Conservation (phyloP, 2,329 filamentous ascomycete species). For the Botrytis tulipae region DNA sequence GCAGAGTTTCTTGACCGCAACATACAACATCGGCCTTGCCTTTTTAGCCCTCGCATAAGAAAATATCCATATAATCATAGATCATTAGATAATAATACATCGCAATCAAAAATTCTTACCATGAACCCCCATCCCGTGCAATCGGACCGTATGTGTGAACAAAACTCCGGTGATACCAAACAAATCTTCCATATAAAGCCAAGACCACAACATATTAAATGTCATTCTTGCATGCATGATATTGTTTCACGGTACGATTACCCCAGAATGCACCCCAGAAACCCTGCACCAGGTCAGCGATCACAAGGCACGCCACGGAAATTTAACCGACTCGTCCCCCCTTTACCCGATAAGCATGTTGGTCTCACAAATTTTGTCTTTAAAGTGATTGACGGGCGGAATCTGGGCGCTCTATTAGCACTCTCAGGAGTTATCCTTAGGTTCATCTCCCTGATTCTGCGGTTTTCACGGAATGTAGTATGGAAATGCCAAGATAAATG, state of each 20-base stretch:
- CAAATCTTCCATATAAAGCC: neutral
- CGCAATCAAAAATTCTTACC: neutral
- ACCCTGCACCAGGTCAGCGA: neutral
- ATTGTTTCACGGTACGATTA: neutral
- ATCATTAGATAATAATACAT: neutral
- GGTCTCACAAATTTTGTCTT: neutral
- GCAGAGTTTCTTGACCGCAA: neutral
- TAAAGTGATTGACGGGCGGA: neutral
- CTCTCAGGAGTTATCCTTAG: neutral
- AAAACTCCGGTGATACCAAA: neutral
- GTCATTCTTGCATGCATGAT: slow-evolving; percentile 10
- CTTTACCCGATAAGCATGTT: slow-evolving; percentile 1
- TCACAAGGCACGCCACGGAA: neutral
- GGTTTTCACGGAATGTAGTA: too few relatives aligned
- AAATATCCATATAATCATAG: neutral
- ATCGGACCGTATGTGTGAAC: slow-evolving; percentile 6
- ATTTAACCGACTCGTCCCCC: slow-evolving; percentile 14
- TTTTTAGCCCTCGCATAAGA: slow-evolving; percentile 1
- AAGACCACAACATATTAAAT: neutral
- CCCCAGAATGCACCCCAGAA: slow-evolving; percentile 5
- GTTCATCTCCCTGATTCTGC: neutral
- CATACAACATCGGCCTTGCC: neutral
- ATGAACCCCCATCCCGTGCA: neutral
- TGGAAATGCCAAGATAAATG: neutral
- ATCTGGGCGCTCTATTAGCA: neutral